phyloP scores from a whole-genome alignment of 345 rosid species.

The Lepidium aucheri region DNA sequence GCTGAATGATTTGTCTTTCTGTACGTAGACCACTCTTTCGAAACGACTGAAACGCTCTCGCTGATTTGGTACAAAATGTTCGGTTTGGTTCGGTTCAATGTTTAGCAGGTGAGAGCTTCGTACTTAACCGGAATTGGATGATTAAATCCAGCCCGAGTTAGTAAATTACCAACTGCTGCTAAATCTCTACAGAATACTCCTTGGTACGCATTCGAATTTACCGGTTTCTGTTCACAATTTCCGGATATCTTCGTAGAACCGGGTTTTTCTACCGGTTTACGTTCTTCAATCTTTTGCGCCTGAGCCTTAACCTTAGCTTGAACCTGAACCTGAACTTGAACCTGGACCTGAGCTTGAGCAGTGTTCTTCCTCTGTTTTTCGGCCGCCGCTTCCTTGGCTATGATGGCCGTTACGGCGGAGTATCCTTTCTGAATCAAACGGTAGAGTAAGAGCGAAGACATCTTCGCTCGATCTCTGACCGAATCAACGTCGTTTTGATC shows the following conservation, averaged over 20 bases:
- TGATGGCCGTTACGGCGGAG: conserved; percentile 43
- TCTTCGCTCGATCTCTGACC: conserved; percentile 60
- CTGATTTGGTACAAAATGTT: neutral
- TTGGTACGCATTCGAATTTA: conserved; percentile 46
- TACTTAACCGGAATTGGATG: conserved; percentile 74
- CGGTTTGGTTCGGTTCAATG: neutral
- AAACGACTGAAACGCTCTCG: neutral
- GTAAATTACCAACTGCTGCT: conserved; percentile 64
- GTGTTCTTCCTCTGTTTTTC: conserved; percentile 50
- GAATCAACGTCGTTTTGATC: conserved; percentile 65
- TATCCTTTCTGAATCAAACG: conserved; percentile 83
- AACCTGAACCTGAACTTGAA: no score
- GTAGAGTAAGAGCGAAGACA: conserved; percentile 77
- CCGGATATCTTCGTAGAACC: neutral
- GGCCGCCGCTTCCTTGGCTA: conserved; percentile 58
- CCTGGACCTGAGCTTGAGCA: no score
- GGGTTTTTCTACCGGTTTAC: neutral
- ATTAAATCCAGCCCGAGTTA: conserved; percentile 67
- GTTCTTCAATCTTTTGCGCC: conserved; percentile 27
- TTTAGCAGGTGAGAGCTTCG: conserved; percentile 79
- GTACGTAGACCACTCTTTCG: conserved; percentile 33
- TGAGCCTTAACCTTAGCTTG: conserved; percentile 22
- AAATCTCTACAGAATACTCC: conserved; percentile 95
- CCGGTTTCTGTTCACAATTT: neutral
- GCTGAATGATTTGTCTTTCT: conserved; percentile 8